Conservation (phyloP, 2,329 filamentous ascomycete species). For the Pyrenochaeta sp. region DNA sequence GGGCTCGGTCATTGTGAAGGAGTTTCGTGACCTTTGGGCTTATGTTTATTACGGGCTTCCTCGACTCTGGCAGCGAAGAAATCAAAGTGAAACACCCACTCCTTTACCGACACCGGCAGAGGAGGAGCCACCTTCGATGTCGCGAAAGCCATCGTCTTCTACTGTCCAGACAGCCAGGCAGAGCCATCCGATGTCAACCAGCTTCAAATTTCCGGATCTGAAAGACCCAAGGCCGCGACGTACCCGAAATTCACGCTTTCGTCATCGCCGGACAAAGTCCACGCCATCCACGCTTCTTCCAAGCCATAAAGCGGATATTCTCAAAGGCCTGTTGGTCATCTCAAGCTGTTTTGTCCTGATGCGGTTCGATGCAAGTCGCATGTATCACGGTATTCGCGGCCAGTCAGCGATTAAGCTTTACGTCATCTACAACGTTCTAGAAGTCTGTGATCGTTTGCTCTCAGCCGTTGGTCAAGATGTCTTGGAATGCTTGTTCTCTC, state of each 20-base stretch:
- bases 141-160: conserved; percentile 37
- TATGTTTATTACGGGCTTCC: conserved; percentile 85
- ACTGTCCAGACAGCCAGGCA: conserved; percentile 27
- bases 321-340: conserved; percentile 89
- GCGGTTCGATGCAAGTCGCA: conserved; percentile 91
- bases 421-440: conserved; percentile 97
- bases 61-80: conserved; percentile 75
- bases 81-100: conserved; percentile 50
- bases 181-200: conserved; percentile 27
- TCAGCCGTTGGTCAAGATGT: conserved; percentile 95
- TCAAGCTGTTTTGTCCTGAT: conserved; percentile 85
- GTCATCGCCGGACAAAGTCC: conserved; percentile 80
- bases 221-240: conserved; percentile 40
- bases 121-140: conserved; percentile 34
- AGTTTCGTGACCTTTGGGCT: conserved; percentile 73
- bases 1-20: conserved; percentile 74
- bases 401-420: conserved; percentile 98
- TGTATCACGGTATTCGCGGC: conserved; percentile 97
- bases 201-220: conserved; percentile 37
- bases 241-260: conserved; percentile 46
- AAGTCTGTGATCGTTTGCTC: conserved; percentile 88
- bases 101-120: conserved; percentile 38
- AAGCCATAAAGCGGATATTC: conserved; percentile 92
- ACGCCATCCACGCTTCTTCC: conserved; percentile 84
- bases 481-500: conserved; percentile 92